phyloP scores from a whole-genome alignment of 495 filamentous ascomycete species.

The Elasticomyces elasticus region DNA sequence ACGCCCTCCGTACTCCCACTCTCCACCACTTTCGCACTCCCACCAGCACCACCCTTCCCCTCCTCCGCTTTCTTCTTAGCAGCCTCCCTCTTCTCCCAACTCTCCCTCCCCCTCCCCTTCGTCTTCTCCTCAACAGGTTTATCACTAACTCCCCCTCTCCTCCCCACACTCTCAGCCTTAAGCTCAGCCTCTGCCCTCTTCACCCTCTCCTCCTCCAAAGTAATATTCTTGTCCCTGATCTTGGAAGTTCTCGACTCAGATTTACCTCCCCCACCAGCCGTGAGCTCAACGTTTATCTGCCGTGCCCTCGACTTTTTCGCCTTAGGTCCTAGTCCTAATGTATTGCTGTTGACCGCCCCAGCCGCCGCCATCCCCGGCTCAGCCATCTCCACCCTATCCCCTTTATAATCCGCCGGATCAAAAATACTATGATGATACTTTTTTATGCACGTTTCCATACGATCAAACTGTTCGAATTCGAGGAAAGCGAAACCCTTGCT shows the following conservation, averaged over 20 bases:
- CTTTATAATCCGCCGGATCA: slow-evolving; percentile 31
- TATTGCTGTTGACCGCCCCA: too few relatives aligned
- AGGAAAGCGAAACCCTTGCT: slow-evolving; percentile 86
- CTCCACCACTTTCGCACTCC: not conserved
- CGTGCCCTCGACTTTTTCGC: slow-evolving; percentile 23
- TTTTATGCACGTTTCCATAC: slow-evolving; percentile 87
- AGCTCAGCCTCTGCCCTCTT: slow-evolving; percentile 20
- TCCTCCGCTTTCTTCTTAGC: too few relatives aligned
- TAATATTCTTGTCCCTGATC: slow-evolving; percentile 76
- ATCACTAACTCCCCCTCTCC: not conserved
- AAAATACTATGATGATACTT: slow-evolving; percentile 81
- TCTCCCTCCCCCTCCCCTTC: not conserved
- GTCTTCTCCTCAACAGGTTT: not conserved
- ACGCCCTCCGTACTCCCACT: slow-evolving; percentile 19
- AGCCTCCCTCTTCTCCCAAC: not conserved
- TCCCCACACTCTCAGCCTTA: not conserved
- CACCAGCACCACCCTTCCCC: too few relatives aligned
- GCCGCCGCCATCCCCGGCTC: not conserved
- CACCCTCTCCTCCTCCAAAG: slow-evolving; percentile 44
- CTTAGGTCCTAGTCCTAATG: not conserved
- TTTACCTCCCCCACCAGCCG: slow-evolving; percentile 66
- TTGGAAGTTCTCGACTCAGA: slow-evolving; percentile 59
- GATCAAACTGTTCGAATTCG: slow-evolving; percentile 80
- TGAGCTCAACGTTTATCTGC: slow-evolving; percentile 89
- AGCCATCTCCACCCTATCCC: not conserved